Evolutionary conservation across 305 asterid species (phyloP), one percentile per base, ranked within the genome.

Genomic region (Solanum hybrid): DNA sequence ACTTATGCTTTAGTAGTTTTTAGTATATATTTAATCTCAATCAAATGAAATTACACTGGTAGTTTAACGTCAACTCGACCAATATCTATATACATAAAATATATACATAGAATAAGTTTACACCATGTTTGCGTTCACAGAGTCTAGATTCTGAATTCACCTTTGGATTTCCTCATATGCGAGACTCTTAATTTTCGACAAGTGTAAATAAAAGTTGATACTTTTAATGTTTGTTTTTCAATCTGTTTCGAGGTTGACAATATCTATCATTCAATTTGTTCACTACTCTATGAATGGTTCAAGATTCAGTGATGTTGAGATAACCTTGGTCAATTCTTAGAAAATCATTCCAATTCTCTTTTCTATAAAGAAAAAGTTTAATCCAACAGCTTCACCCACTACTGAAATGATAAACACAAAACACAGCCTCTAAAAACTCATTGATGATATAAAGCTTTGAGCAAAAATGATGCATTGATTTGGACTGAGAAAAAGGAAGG

Each of bases 341-440:
- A 37, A 87, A 34, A 39, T 40, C 80, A 87, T 20, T 87, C 81
- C 26, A 39, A 87, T 24, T 29, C n/a, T 74, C 8, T 73, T 85
- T 69, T 33, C 83, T 20, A 39, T 64, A 67, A 69, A 69, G 89
- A 87, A 87, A 36, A 73, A 73, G 67, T 77, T 61, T 24, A 79
- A 89, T 64, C 77, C 73, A 90, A 90, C 67, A 85, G 89, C 67
- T 75, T 89, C 91, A 78, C 88, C 92, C 91, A 91, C 92, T 89
- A 33, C 79, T 31, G 14, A 87, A 80, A 28, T 85, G 92, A 90
- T 89, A 88, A 83, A 90, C 36, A 89, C 73, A 88, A 75, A 31
- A 57, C 84, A 75, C 87, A 85, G 78, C 89, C 61, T 89, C 87
- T 73, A 76, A 86, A 75, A 35, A 88, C 74, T 74, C 76, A 42